Conservation (phyloP, 1,284 basidiomycete species). For the Amylostereum areolatum region DNA sequence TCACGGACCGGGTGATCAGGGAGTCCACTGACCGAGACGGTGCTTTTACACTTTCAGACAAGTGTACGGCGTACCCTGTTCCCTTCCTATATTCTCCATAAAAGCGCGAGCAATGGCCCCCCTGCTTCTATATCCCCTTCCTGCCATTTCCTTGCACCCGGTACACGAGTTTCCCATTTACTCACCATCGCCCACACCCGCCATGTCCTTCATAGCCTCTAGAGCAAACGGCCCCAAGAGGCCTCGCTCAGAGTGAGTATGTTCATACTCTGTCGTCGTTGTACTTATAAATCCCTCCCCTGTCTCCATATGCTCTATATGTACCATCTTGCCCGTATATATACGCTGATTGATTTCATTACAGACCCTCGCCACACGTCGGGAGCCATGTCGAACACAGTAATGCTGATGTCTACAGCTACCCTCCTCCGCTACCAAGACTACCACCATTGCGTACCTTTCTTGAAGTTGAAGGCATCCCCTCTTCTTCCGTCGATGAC, state of each 20-base stretch:
- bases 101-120: not conserved
- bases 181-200: slow-evolving; percentile 9
- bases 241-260: slow-evolving; percentile 2
- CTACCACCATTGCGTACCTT: slow-evolving; percentile 10
- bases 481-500: too few species aligned
- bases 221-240: not conserved
- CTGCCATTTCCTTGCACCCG: slow-evolving; percentile 11
- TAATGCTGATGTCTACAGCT: too few species aligned
- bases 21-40: too few species aligned
- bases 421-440: too few species aligned
- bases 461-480: slow-evolving; percentile 7
- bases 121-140: slow-evolving; percentile 3
- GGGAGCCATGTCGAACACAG: not conserved
- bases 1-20: too few species aligned
- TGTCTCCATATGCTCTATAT: not conserved
- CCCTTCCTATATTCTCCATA: too few species aligned
- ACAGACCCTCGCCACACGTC: not conserved
- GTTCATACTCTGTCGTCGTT: not conserved
- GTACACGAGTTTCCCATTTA: slow-evolving; percentile 9
- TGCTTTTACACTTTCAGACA: too few species aligned
- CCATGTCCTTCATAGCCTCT: not conserved
- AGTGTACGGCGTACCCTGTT: too few species aligned
- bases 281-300: not conserved
- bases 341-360: not conserved
- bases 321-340: too few species aligned